These are phyloP conservation scores for Sporothrix pseudoabietina DNA, from an alignment of 2,329 filamentous ascomycete genomes.

Conservation along the genomic window DNA sequence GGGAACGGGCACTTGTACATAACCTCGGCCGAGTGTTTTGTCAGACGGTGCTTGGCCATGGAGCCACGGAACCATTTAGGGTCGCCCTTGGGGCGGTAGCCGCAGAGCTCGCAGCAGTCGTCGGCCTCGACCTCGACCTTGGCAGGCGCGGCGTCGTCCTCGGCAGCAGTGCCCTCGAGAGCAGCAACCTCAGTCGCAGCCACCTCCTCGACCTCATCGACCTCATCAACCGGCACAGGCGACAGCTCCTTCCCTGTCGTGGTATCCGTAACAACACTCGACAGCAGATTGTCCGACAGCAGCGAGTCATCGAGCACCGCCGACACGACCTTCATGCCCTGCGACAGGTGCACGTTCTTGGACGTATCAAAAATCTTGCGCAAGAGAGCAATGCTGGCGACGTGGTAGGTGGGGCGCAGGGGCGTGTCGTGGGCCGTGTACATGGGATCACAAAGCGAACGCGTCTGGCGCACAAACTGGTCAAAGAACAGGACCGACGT, in stretches of 20 bases:
- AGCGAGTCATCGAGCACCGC: slow-evolving; percentile 20
- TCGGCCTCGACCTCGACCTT: slow-evolving; percentile 44
- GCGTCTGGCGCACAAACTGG: slow-evolving; percentile 47
- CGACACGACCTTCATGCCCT: slow-evolving; percentile 16
- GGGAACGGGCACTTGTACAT: slow-evolving; percentile 58
- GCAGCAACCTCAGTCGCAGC: not conserved
- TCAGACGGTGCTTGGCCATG: slow-evolving; percentile 61
- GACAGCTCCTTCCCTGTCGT: slow-evolving; percentile 8
- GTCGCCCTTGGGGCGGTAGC: slow-evolving; percentile 58
- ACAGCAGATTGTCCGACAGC: not conserved
- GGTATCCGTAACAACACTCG: slow-evolving; percentile 8
- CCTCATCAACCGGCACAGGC: not conserved
- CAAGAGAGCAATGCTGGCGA: slow-evolving; percentile 47
- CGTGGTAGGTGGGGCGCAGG: slow-evolving; percentile 48
- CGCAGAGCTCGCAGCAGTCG: slow-evolving; percentile 55
- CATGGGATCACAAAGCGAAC: slow-evolving; percentile 48
- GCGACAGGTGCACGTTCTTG: slow-evolving; percentile 7
- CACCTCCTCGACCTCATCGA: not conserved
- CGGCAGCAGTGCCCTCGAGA: not conserved
- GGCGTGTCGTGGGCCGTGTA: slow-evolving; percentile 44
- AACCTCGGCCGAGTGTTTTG: slow-evolving; percentile 54
- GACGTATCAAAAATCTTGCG: slow-evolving; percentile 37
- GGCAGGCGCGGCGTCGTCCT: not conserved
- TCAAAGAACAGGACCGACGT: slow-evolving; percentile 44
- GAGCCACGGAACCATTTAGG: slow-evolving; percentile 62